Evolutionary conservation across 73 alveolate species (phyloP).

Genomic region (Urostyla sp.): DNA sequence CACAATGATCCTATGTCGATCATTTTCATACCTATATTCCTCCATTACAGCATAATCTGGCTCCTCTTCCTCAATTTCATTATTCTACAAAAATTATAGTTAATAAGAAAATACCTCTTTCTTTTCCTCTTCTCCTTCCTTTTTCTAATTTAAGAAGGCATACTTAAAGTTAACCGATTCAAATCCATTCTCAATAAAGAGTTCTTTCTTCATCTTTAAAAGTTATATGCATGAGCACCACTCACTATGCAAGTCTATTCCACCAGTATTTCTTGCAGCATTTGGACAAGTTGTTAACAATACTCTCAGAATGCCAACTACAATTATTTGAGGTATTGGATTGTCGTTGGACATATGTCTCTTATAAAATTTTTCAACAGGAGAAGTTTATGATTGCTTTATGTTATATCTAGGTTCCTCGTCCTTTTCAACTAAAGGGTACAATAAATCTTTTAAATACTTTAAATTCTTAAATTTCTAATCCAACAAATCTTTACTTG

Average conservation of each 20-base stretch:
- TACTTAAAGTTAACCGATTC: not conserved
- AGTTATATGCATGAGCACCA: conserved; percentile 65
- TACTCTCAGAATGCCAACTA: conserved; percentile 75
- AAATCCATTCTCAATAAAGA: not conserved
- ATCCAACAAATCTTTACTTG: not conserved
- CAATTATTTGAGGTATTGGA: conserved; percentile 72
- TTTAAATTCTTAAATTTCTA: conserved; percentile 30
- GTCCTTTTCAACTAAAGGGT: conserved; percentile 25
- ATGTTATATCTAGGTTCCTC: conserved; percentile 59
- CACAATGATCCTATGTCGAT: conserved; percentile 74
- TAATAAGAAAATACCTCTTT: not conserved
- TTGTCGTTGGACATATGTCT: conserved; percentile 69
- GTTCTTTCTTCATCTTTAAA: conserved; percentile 39
- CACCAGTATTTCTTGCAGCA: conserved; percentile 70
- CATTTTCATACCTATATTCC: conserved; percentile 60
- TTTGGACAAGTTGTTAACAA: conserved; percentile 76
- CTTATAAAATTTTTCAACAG: conserved; percentile 71
- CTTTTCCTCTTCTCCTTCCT: not conserved
- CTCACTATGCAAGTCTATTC: conserved; percentile 82
- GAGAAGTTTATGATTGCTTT: conserved; percentile 24
- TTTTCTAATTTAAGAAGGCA: not conserved
- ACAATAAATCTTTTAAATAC: not conserved
- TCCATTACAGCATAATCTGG: conserved; percentile 47
- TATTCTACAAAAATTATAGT: not conserved
- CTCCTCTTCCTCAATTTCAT: not conserved